phyloP scores from a whole-genome alignment of 1,139 yeast genomes.

The Pichia sp. region DNA sequence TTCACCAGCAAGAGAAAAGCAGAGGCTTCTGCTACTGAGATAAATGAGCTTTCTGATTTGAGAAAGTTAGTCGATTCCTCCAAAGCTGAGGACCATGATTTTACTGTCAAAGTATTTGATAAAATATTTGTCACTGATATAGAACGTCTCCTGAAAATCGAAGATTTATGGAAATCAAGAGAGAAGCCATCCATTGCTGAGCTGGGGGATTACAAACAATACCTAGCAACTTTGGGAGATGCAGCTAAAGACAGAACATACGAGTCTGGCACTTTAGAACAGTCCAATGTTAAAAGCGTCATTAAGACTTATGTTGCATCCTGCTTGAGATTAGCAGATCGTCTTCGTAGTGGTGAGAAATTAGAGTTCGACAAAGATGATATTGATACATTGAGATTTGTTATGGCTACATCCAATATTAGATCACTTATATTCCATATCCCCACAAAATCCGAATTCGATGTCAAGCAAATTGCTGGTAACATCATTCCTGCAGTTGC shows the following conservation, averaged over 20 bases:
- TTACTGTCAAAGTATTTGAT: slow-evolving; percentile 40
- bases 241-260: neutral
- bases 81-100: slow-evolving; percentile 30
- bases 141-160: slow-evolving; percentile 64
- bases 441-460: slow-evolving; percentile 73
- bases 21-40: slow-evolving; percentile 63
- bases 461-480: slow-evolving; percentile 91
- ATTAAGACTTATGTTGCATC: slow-evolving; percentile 55
- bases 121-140: slow-evolving; percentile 69
- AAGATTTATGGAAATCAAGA: slow-evolving; percentile 75
- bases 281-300: slow-evolving; percentile 66
- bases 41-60: slow-evolving; percentile 69
- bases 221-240: slow-evolving; percentile 1
- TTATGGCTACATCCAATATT: slow-evolving; percentile 81
- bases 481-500: slow-evolving; percentile 98
- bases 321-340: slow-evolving; percentile 44
- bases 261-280: slow-evolving; percentile 38
- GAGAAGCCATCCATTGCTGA: slow-evolving; percentile 44
- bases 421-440: slow-evolving; percentile 73
- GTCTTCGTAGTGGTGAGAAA: slow-evolving; percentile 42
- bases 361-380: slow-evolving; percentile 92
- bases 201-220: neutral
- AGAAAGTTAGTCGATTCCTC: slow-evolving; percentile 40
- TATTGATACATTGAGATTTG: slow-evolving; percentile 82
- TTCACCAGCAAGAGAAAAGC: slow-evolving; percentile 65